Conservation (phyloP, 108 stramenopile genomes). For the Licmophora abbreviata region DNA sequence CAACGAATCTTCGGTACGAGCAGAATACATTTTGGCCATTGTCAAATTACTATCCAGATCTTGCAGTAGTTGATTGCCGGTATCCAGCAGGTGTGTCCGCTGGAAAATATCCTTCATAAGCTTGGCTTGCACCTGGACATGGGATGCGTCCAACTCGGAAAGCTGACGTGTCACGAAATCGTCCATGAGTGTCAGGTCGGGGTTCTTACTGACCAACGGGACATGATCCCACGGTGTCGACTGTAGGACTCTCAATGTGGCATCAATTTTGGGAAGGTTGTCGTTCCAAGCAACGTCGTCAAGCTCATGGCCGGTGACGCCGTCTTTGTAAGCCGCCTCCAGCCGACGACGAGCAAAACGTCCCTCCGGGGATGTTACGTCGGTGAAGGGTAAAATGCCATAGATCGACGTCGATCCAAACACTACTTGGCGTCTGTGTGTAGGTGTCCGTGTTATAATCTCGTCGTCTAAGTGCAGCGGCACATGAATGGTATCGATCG, state of each 20-base stretch:
- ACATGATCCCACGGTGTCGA: conserved; percentile 2
- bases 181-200: conserved; percentile 17
- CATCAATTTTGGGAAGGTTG: not conserved
- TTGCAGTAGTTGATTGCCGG: conserved; percentile 20
- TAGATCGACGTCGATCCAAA: not conserved
- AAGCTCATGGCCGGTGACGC: not conserved
- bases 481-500: not conserved
- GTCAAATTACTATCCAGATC: conserved; percentile 25
- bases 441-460: not conserved
- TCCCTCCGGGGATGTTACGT: conserved; percentile 3
- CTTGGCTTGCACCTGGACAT: conserved; percentile 14
- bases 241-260: not conserved
- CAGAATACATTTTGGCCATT: conserved; percentile 26
- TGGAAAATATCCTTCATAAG: conserved; percentile 22
- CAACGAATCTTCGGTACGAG: conserved; percentile 5
- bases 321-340: too few species aligned
- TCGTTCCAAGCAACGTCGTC: not conserved
- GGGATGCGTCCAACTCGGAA: conserved; percentile 20
- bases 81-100: conserved; percentile 15
- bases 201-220: not conserved
- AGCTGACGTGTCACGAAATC: conserved; percentile 26
- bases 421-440: not conserved
- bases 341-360: not conserved
- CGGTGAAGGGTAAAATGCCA: not conserved
- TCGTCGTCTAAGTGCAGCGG: not conserved